phyloP scores from a whole-genome alignment of 192 early-diverging fungal genomes.

The Chytriomyces hyalinus region DNA sequence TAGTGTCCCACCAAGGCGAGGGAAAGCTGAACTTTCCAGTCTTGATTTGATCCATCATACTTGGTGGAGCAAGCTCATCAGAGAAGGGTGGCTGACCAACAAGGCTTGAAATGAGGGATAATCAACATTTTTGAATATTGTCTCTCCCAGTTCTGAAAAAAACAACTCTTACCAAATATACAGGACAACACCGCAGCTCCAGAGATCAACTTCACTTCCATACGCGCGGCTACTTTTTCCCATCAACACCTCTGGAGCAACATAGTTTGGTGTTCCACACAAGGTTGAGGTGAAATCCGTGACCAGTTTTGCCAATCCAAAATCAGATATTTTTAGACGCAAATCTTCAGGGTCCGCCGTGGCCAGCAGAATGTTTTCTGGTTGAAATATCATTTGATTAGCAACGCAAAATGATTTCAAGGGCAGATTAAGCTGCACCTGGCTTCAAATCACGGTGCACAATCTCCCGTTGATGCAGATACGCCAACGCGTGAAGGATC shows the following conservation, averaged over 20 bases:
- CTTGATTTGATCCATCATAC: conserved; percentile 55
- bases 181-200: conserved; percentile 87
- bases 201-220: conserved; percentile 78
- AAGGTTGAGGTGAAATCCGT: conserved; percentile 59
- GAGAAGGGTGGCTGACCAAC: conserved; percentile 83
- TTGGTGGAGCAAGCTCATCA: conserved; percentile 48
- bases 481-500: conserved; percentile 74
- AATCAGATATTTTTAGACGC: conserved; percentile 87
- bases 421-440: conserved; percentile 27
- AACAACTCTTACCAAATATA: conserved; percentile 67
- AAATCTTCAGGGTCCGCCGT: conserved; percentile 49
- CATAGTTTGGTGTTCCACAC: conserved; percentile 76
- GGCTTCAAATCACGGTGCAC: conserved; percentile 89
- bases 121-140: background rate
- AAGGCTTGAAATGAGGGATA: conserved; percentile 45
- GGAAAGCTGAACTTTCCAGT: conserved; percentile 69
- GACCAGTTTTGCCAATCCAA: conserved; percentile 80
- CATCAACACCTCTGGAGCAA: conserved; percentile 81
- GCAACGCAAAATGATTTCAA: background rate
- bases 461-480: conserved; percentile 76
- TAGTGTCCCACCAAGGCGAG: conserved; percentile 70
- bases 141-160: background rate
- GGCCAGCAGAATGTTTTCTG: conserved; percentile 73
- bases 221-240: conserved; percentile 38
- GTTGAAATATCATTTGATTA: conserved; percentile 60